Evolutionary conservation across 306 rosid genomes (phyloP).

Genomic region (Potentilla sterilis): DNA sequence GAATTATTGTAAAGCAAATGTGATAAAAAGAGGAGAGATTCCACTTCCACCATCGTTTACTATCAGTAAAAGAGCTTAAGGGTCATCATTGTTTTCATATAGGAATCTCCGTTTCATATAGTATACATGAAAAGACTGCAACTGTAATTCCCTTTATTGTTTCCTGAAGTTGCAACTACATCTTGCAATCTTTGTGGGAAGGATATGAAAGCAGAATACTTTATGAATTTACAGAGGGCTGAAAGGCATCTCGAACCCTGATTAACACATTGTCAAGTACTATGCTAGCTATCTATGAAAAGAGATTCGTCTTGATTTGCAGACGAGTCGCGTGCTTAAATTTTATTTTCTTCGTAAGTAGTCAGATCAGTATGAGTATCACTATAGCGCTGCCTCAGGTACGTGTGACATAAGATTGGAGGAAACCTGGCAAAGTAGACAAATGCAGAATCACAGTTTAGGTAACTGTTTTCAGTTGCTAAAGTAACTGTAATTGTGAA

Average conservation of each 20-base stretch:
- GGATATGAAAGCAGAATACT: background rate
- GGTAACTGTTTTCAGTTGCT: background rate
- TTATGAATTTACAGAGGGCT: background rate
- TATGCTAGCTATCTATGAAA: background rate
- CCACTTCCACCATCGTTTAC: background rate
- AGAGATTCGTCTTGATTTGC: conserved; percentile 11
- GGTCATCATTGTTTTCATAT: background rate
- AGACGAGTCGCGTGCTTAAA: conserved; percentile 11
- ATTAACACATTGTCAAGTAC: background rate
- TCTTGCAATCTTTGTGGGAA: background rate
- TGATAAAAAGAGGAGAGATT: background rate
- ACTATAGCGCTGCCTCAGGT: conserved; percentile 63
- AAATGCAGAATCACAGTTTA: background rate
- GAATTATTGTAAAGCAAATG: background rate
- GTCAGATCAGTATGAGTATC: conserved; percentile 66
- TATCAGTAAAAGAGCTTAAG: background rate
- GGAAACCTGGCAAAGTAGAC: conserved; percentile 53
- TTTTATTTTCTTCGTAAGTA: conserved; percentile 36
- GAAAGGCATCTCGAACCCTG: background rate
- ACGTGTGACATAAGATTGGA: conserved; percentile 59
- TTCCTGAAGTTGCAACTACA: background rate
- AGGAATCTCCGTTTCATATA: background rate
- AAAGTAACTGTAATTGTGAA: background rate
- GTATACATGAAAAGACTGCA: background rate
- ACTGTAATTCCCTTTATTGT: background rate